These are phyloP conservation scores for Benincasa hispida DNA, from an alignment of 306 rosid species.

Conservation along the genomic window DNA sequence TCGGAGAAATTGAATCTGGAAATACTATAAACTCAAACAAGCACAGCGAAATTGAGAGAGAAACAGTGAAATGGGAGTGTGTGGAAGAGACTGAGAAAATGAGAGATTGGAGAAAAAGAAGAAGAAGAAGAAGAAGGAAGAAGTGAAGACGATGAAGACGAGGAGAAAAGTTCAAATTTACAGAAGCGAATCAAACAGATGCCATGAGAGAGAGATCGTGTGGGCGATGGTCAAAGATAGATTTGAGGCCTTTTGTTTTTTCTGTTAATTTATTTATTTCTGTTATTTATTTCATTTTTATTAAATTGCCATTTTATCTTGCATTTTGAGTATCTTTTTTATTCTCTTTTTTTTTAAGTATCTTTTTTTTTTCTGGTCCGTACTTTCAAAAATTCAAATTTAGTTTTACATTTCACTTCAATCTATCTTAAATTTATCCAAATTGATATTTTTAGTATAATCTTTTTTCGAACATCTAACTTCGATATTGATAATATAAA, in stretches of 20 bases:
- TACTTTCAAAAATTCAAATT: too few species aligned
- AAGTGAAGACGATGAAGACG: not conserved
- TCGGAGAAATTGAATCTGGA: not conserved
- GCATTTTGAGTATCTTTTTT: too few species aligned
- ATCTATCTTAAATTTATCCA: too few species aligned
- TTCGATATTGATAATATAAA: too few species aligned
- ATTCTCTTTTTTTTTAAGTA: too few species aligned
- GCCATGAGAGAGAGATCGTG: not conserved
- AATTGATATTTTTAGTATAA: too few species aligned
- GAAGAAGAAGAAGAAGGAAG: not conserved
- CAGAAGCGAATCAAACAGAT: constrained; percentile 3
- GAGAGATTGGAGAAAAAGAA: not conserved
- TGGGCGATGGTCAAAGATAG: constrained; percentile 10
- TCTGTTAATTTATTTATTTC: not conserved
- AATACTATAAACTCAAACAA: not conserved
- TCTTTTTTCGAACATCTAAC: too few species aligned
- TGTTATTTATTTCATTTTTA: too few species aligned
- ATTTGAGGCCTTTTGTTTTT: not conserved
- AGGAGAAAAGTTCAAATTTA: not conserved
- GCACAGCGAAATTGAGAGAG: not conserved
- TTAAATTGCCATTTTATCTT: too few species aligned
- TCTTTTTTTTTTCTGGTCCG: too few species aligned
- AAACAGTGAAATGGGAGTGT: not conserved
- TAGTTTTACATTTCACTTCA: too few species aligned
- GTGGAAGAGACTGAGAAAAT: not conserved